Base-by-base conservation (phyloP, 2,329 filamentous ascomycete genomes). In the Trichophyton benhamiae region DNA sequence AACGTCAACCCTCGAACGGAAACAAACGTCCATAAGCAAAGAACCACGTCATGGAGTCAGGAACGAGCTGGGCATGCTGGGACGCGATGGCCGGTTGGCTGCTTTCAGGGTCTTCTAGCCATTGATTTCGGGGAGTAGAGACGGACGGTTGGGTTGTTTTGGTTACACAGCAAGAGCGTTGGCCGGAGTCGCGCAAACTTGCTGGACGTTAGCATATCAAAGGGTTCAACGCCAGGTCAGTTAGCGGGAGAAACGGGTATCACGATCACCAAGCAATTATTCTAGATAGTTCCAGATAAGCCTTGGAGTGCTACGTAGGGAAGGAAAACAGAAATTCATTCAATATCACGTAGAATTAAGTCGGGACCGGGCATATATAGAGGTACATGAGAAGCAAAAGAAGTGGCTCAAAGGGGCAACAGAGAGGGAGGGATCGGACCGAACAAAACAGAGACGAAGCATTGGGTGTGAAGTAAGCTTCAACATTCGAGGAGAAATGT, bases 271-370 rank as follows among this genome's bases (percentile, higher is more conserved):
- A 30, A 17, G 17, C 20, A 11, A 11, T 9, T 48, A 25, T 11
- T 20, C 9, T 48, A 48, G 17, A 48, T 11, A 11, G 22, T 48
- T 13, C 20, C 7, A 20, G 44, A 25, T 8, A 22, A 38, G 33
- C 33, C 33, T 13, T 38, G 33, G 9, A 22, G 20, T 22, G 7
- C 20, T 48, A 48, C 44, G 17, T 11, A 11, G 22, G 3, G 1
- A 22, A 13, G 22, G 20, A 52, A 52, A 52, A 22, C 46, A 52
- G 46, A 27, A 52, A 52, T 25, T 52, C 46, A 52, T 42, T 57
- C 36, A 42, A 57, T 42, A 57, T 57, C 53, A 57, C 53, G 30
- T 57, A 57, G 30, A 57, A 57, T 57, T 57, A 36, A 57, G 36
- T 38, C 53, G 53, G 53, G 53, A 57, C 53, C 53, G 36, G 27